Evolutionary conservation across 805 yeast species (phyloP), one percentile per base, ranked within the genome.

Genomic region (Zygosaccharomyces kombuchaensis): DNA sequence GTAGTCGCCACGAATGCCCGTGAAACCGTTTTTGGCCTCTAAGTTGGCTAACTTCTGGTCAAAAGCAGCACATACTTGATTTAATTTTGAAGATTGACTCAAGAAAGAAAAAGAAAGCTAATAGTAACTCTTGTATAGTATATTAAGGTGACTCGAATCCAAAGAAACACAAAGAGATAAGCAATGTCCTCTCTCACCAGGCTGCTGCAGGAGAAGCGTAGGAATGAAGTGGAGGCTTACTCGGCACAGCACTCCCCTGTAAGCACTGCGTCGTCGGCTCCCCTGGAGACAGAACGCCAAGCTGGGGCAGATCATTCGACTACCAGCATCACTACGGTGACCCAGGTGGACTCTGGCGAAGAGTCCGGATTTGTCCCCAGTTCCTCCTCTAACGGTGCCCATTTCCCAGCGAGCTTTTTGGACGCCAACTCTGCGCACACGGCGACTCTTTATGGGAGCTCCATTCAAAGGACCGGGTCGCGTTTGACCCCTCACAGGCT

Each of bases 391-490:
- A 30, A 19, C n/a, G 31, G 41, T 27, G 41, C 34, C 22, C 48
- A 47, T 6, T 52, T 60, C 17, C 60, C 66, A 4, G 55, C 62
- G 9, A 63, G 68, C 44, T 66, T 66, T 23, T 38, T 65, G 21
- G 61, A 49, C 40, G 58, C 63, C 6, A 66, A 66, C 48, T 63
- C 63, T 36, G 70, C 70, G 6, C 69, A 66, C 42, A 66, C 70
- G 6, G 68, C 68, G 2, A 48, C 63, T 2, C 38, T 60, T 42
- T 49, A 57, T 40, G 62, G 62, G 19, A 39, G 54, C 9, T 54
- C 54, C 22, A 47, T 46, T 2, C 56, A 55, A 23, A 44, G 56
- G 8, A 48, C 54, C 25, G 62, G 60, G 2, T 56, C 65, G 29
- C 31, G 25, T 27, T 48, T 56, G 35, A 47, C 42, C 14, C 36